Conservation (phyloP, 805 yeast species). For the Lipomyces chichibuensis region DNA sequence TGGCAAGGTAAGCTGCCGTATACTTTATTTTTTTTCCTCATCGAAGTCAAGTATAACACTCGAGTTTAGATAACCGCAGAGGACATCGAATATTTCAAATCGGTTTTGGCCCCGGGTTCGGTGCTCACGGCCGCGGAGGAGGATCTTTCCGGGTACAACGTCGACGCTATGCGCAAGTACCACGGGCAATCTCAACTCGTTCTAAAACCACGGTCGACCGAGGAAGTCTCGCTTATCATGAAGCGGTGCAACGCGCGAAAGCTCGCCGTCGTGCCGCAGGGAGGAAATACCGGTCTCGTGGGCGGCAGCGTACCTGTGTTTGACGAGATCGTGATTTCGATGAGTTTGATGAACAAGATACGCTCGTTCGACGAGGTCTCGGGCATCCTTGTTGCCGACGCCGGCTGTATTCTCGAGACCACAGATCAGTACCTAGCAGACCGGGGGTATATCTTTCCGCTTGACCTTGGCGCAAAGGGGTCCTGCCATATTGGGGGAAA, state of each 20-base stretch:
- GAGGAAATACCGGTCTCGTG: conserved; percentile 95
- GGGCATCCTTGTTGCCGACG: conserved; percentile 86
- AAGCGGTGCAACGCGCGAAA: conserved; percentile 76
- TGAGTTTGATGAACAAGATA: conserved; percentile 71
- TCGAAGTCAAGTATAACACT: not conserved
- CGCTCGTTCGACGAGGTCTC: conserved; percentile 79
- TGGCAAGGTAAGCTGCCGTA: conserved; percentile 15
- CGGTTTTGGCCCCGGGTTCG: conserved; percentile 57
- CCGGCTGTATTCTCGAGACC: conserved; percentile 84
- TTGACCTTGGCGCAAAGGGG: conserved; percentile 95
- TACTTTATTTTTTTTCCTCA: not conserved
- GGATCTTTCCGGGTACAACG: conserved; percentile 73
- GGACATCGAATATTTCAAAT: conserved; percentile 64
- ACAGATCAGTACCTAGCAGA: conserved; percentile 81
- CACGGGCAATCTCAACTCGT: conserved; percentile 83
- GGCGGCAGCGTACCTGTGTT: conserved; percentile 93
- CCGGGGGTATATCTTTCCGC: conserved; percentile 86
- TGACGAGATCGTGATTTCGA: conserved; percentile 80
- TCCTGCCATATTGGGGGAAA: conserved; percentile 95
- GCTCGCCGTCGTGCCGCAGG: conserved; percentile 91
- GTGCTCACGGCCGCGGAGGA: conserved; percentile 56
- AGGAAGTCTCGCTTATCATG: conserved; percentile 74
- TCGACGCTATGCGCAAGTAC: conserved; percentile 94
- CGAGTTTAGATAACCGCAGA: conserved; percentile 32
- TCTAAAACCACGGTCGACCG: conserved; percentile 77